phyloP scores from a whole-genome alignment of 768 basidiomycete genomes.

The Phanerochaete sordida region DNA sequence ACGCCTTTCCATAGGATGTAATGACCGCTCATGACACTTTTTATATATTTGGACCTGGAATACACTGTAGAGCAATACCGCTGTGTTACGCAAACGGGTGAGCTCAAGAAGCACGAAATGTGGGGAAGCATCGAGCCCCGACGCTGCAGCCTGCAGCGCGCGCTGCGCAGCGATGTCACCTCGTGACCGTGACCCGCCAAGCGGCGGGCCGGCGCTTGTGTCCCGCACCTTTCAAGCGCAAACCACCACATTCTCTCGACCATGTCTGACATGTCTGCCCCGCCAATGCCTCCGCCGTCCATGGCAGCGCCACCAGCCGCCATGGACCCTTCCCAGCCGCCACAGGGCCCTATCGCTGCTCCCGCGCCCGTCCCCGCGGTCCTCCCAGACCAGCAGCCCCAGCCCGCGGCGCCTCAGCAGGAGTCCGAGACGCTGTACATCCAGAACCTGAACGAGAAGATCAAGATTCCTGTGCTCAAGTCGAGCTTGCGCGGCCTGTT shows the following conservation, averaged over 20 bases:
- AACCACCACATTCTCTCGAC: neutral
- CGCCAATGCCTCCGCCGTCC: neutral
- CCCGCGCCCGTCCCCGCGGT: conserved; percentile 20
- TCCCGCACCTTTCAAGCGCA: neutral
- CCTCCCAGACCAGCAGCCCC: conserved; percentile 14
- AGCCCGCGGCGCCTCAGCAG: conserved; percentile 37
- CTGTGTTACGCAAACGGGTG: too few relatives aligned
- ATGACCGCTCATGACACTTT: neutral
- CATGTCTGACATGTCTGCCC: conserved; percentile 31
- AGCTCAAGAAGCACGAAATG: neutral
- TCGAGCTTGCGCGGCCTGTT: conserved; percentile 84
- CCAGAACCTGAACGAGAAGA: conserved; percentile 95
- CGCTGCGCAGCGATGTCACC: neutral
- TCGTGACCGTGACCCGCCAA: neutral
- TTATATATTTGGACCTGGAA: too few relatives aligned
- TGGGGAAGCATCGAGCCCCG: neutral
- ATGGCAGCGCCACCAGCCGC: conserved; percentile 29
- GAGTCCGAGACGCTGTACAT: conserved; percentile 89
- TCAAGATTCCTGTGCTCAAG: conserved; percentile 86
- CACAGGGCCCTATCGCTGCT: conserved; percentile 13
- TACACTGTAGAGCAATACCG: too few relatives aligned
- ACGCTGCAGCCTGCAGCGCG: neutral
- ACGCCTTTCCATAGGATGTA: neutral
- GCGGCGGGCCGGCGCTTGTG: neutral
- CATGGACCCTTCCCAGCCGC: conserved; percentile 25